These are phyloP conservation scores for Penicillium riverlandense DNA, from an alignment of 495 filamentous ascomycete genomes.

Conservation along the genomic window DNA sequence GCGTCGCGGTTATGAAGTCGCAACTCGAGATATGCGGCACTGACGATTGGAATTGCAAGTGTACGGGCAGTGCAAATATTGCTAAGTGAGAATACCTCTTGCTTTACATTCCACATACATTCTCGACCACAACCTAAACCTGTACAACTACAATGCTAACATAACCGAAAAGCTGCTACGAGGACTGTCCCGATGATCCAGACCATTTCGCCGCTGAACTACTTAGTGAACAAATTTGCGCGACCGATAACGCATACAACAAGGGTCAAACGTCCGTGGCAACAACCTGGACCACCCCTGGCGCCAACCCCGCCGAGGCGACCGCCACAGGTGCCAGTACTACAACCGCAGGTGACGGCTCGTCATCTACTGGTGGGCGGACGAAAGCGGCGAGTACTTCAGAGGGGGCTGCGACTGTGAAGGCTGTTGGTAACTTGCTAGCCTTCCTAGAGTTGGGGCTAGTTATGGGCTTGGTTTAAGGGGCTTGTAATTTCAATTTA, in stretches of 20 bases:
- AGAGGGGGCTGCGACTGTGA: conserved; percentile 6
- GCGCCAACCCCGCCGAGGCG: conserved; percentile 2
- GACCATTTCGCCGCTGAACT: conserved; percentile 5
- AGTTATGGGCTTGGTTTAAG: not conserved
- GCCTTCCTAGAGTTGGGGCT: conserved; percentile 15
- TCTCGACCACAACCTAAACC: no score
- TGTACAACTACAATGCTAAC: not conserved
- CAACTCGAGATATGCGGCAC: conserved; percentile 6
- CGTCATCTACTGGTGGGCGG: not conserved
- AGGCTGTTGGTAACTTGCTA: conserved; percentile 9
- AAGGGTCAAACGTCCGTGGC: conserved; percentile 1
- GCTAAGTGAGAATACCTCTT: conserved; percentile 10
- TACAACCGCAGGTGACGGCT: not conserved
- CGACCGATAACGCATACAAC: conserved; percentile 17
- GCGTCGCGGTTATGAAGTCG: conserved; percentile 9
- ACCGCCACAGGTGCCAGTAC: conserved; percentile 1
- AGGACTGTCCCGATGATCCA: conserved; percentile 11
- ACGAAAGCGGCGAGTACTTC: conserved; percentile 9
- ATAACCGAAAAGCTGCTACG: conserved; percentile 10
- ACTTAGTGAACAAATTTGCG: conserved; percentile 10
- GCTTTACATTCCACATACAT: not conserved
- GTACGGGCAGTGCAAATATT: conserved; percentile 15
- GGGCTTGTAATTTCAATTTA: no score
- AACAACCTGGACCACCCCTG: conserved; percentile 8
- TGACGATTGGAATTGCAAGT: conserved; percentile 21